Percentiles rank a stretch among this genome's conserved stretches.
Conservation (phyloP, 1,284 basidiomycete genomes). For the Testicularia cyperi region DNA sequence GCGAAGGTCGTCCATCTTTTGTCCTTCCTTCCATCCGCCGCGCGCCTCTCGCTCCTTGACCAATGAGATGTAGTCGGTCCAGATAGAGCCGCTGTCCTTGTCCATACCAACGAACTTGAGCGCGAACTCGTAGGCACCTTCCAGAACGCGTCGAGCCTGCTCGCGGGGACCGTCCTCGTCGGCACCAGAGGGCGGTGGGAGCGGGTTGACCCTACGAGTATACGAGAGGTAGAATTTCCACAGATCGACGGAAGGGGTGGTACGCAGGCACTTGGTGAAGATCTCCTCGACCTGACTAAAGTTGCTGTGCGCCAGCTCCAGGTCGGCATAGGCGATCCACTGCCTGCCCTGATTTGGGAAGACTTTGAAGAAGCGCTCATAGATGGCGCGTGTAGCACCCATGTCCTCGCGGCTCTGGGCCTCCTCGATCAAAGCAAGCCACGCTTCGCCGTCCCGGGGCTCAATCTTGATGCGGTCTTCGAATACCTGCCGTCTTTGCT, state of each 20-base stretch:
- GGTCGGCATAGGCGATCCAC: constrained; percentile 69
- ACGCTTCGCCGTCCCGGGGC: constrained; percentile 69
- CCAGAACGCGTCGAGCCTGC: constrained; percentile 71
- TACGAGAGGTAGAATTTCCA: constrained; percentile 70
- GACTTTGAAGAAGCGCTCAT: constrained; percentile 72
- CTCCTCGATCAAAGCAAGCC: constrained; percentile 70
- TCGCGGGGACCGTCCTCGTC: constrained; percentile 64
- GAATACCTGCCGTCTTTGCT: constrained; percentile 28
- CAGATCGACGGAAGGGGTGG: constrained; percentile 79
- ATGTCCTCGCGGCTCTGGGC: constrained; percentile 71
- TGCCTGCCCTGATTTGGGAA: constrained; percentile 69
- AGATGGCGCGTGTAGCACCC: constrained; percentile 70
- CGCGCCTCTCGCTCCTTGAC: constrained; percentile 70
- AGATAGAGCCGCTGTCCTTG: constrained; percentile 65
- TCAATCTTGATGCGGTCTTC: constrained; percentile 62
- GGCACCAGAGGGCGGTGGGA: constrained; percentile 52
- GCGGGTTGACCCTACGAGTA: constrained; percentile 56
- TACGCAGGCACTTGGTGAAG: constrained; percentile 80
- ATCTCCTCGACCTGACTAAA: constrained; percentile 63
- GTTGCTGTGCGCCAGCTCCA: constrained; percentile 72
- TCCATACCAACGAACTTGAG: constrained; percentile 82
- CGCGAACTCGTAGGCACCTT: constrained; percentile 90
- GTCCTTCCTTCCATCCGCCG: constrained; percentile 81
- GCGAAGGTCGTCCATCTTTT: constrained; percentile 88
- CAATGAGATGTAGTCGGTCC: constrained; percentile 75